Percentiles rank a stretch among this genome's conserved stretches.
phyloP scores from a whole-genome alignment of 768 basidiomycete species.

The Termitomyces sp. region DNA sequence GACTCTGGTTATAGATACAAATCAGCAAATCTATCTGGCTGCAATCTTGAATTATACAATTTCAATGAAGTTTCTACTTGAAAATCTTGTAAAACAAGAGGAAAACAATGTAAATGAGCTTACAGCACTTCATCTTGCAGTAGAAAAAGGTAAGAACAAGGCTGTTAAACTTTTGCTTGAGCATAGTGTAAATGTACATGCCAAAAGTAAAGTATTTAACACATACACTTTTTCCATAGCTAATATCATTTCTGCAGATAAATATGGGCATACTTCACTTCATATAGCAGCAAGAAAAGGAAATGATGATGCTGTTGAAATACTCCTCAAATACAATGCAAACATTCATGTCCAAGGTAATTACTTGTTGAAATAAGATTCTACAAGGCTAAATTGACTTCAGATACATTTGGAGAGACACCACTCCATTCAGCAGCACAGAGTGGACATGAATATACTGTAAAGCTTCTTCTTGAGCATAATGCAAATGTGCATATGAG shows the following conservation, averaged over 20 bases:
- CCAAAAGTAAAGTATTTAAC: background rate
- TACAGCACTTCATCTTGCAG: background rate
- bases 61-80: background rate
- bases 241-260: background rate
- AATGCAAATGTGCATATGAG: background rate
- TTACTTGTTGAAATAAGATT: background rate
- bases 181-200: background rate
- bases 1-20: background rate
- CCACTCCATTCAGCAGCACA: background rate
- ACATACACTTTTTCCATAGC: background rate
- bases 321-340: background rate
- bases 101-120: background rate
- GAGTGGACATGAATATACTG: background rate
- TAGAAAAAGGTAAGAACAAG: background rate
- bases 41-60: background rate
- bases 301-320: background rate
- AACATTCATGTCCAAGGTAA: background rate
- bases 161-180: background rate
- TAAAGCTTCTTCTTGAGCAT: background rate
- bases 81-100: too few relatives aligned
- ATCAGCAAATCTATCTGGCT: background rate
- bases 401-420: background rate
- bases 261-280: background rate
- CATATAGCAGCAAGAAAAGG: background rate
- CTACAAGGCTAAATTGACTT: background rate